Conservation (phyloP, 805 yeast species). For the Candida qinlingensis region DNA sequence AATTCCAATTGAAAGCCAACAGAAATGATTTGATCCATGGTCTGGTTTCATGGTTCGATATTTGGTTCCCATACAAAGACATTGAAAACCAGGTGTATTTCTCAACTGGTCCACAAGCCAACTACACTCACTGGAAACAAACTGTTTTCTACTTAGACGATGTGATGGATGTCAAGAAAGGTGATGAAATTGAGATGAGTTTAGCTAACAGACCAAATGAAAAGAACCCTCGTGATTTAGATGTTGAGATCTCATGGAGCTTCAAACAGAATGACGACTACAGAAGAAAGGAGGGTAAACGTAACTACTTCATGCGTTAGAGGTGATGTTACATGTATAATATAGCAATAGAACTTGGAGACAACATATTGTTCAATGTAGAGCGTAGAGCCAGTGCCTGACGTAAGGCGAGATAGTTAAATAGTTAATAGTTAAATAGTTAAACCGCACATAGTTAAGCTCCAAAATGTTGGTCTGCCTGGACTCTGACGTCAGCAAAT, state of each 20-base stretch:
- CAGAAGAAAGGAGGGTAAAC: slow-evolving; percentile 55
- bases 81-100: slow-evolving; percentile 59
- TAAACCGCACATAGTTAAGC: neutral
- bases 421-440: neutral
- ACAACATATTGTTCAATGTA: too few species aligned
- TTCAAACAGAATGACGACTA: slow-evolving; percentile 40
- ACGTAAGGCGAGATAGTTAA: neutral
- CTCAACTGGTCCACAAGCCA: slow-evolving; percentile 91
- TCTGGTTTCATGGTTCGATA: slow-evolving; percentile 90
- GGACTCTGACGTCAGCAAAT: slow-evolving; percentile 5
- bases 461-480: neutral
- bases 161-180: slow-evolving; percentile 69
- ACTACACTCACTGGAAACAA: slow-evolving; percentile 98
- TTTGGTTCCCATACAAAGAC: slow-evolving; percentile 68
- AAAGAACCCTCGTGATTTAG: slow-evolving; percentile 83
- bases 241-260: slow-evolving; percentile 58
- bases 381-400: too few species aligned
- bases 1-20: slow-evolving; percentile 68
- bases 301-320: slow-evolving; percentile 67
- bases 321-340: too few species aligned
- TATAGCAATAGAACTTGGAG: too few species aligned
- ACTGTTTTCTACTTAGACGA: slow-evolving; percentile 87
- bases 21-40: slow-evolving; percentile 86
- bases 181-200: slow-evolving; percentile 69
- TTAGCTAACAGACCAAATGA: slow-evolving; percentile 73